Evolutionary conservation across 2,329 filamentous ascomycete genomes (phyloP).

Genomic region (Akanthomyces muscarius): DNA sequence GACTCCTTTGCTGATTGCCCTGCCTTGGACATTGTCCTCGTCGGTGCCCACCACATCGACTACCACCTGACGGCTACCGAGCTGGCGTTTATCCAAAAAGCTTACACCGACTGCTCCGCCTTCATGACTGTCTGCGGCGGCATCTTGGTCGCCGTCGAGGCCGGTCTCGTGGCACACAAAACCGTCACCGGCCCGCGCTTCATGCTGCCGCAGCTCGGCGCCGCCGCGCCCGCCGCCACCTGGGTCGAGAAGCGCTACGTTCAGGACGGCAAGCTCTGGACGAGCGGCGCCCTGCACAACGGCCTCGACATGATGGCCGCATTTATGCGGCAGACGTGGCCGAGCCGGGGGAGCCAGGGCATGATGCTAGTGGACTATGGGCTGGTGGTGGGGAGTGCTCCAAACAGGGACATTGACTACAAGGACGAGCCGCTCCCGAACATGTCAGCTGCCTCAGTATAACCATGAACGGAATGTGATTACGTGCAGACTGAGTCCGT

Average conservation of each 20-base stretch:
- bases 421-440: conserved; percentile 24
- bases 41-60: conserved; percentile 31
- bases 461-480: too few relatives aligned
- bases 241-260: conserved; percentile 38
- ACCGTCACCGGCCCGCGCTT: conserved; percentile 34
- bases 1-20: conserved; percentile 38
- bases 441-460: neutral
- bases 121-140: conserved; percentile 40
- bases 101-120: conserved; percentile 31
- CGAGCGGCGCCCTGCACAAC: conserved; percentile 32
- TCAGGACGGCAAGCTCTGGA: conserved; percentile 35
- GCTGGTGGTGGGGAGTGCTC: conserved; percentile 25
- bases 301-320: conserved; percentile 32
- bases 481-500: neutral
- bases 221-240: conserved; percentile 27
- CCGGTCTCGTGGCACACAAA: conserved; percentile 36
- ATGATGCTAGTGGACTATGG: conserved; percentile 21
- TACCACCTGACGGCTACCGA: conserved; percentile 33
- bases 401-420: conserved; percentile 31
- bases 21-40: conserved; percentile 37
- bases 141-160: conserved; percentile 28
- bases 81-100: conserved; percentile 34
- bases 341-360: conserved; percentile 19
- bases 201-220: conserved; percentile 26
- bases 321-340: conserved; percentile 30